Conservation (phyloP, 1,284 basidiomycete species). For the Cryptococcus sp. region DNA sequence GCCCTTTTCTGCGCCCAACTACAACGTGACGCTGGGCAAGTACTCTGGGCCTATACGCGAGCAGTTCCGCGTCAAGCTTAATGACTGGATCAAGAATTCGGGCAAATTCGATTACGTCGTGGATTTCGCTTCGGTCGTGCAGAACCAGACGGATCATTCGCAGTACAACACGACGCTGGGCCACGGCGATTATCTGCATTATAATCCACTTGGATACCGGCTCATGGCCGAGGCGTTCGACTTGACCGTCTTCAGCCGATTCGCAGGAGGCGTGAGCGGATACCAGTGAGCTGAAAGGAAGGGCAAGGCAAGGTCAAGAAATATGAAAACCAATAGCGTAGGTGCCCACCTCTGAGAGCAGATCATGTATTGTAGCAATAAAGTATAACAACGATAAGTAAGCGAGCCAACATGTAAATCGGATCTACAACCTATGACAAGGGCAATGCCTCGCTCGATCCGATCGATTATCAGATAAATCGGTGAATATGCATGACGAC, state of each 20-base stretch:
- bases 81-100: slow-evolving; percentile 55
- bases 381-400: too few relatives aligned
- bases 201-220: slow-evolving; percentile 57
- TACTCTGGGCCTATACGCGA: slow-evolving; percentile 54
- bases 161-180: slow-evolving; percentile 54
- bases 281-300: background rate
- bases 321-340: too few relatives aligned
- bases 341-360: too few relatives aligned
- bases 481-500: too few relatives aligned
- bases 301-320: too few relatives aligned
- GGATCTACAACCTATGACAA: too few relatives aligned
- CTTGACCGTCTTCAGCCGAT: slow-evolving; percentile 12
- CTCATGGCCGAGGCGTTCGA: slow-evolving; percentile 51
- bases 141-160: slow-evolving; percentile 53
- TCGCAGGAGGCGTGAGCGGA: background rate
- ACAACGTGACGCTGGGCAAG: slow-evolving; percentile 36
- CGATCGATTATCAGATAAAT: too few relatives aligned
- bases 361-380: too few relatives aligned
- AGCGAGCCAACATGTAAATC: too few relatives aligned
- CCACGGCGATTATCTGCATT: slow-evolving; percentile 59
- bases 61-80: slow-evolving; percentile 55
- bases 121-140: slow-evolving; percentile 57
- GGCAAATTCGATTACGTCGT: slow-evolving; percentile 57
- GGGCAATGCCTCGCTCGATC: too few relatives aligned
- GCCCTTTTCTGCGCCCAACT: slow-evolving; percentile 53